Evolutionary conservation across 495 filamentous ascomycete species (phyloP), one percentile per base, ranked within the genome.

Genomic region (Amorphotheca resinae): DNA sequence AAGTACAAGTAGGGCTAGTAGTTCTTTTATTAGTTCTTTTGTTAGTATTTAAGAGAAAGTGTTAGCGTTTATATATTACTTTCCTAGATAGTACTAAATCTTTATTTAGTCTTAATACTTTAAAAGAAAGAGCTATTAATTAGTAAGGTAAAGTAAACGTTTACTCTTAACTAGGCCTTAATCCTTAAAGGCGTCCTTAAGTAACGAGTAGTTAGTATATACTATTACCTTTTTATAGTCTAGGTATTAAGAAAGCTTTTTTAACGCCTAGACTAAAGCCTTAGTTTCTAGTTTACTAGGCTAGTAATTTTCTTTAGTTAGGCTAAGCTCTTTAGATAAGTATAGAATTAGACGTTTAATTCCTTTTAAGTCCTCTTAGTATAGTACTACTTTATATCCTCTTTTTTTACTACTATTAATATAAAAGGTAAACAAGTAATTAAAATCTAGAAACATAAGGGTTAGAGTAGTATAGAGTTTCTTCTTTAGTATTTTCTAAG

Each of bases 301-400:
- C 40, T 46, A 48, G 22, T 48, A 48, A n/a, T 46, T 44, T 8
- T 25, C 9, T 18, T 48, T 31, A n/a, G 15, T 20, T 44, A 17
- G 18, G 6, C 9, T 37, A 2, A 48, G 23, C 16, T 21, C 16
- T 36, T 37, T 34, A 5, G 23, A 48, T 22, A 48, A 15, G 33
- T 18, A 48, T 1, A 48, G 16, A 12, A 48, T 44, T 2, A 26
- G 22, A 3, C 21, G 31, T 46, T 49, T 46, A 2, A 22, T 40
- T 2, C 23, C 14, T 4, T 46, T 20, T 2, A 16, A 8, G 23
- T 14, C 22, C 9, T n/a, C 17, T 25, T 40, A 17, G 12, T 40
- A 25, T 14, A 40, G 37, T n/a, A 25, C 22, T 2, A 23, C 16
- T 2, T 16, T 17, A 17, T 3, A 23, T 2, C 22, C 37, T 9